A percentile compares a stretch with the other conserved stretches of the same genome.
Conservation (phyloP, 306 rosid genomes). For the Mucuna pruriens region DNA sequence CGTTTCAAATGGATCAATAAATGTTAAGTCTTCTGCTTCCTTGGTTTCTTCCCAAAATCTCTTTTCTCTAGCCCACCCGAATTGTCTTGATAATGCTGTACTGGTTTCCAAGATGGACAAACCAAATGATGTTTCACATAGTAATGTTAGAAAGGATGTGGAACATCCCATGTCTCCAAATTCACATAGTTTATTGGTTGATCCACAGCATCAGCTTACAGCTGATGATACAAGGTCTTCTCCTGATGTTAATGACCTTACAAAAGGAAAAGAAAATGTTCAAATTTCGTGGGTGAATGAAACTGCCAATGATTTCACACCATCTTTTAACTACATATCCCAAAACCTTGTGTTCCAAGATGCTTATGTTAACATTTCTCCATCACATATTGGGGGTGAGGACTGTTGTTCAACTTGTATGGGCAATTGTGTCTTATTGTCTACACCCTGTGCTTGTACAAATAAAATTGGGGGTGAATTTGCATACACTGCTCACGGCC, state of each 20-base stretch:
- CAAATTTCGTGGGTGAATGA: slow-evolving; percentile 75
- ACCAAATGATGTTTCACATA: slow-evolving; percentile 38
- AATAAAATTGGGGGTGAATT: slow-evolving; percentile 59
- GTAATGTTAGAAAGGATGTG: slow-evolving; percentile 38
- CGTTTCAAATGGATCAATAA: slow-evolving; percentile 52
- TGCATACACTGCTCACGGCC: slow-evolving; percentile 70
- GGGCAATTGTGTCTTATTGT: slow-evolving; percentile 67
- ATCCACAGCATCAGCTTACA: slow-evolving; percentile 53
- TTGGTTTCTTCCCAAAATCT: slow-evolving; percentile 45
- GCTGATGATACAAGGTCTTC: slow-evolving; percentile 61
- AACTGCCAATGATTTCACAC: slow-evolving; percentile 53
- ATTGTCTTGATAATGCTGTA: slow-evolving; percentile 38
- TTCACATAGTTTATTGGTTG: slow-evolving; percentile 56
- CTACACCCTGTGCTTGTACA: slow-evolving; percentile 75
- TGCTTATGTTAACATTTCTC: slow-evolving; percentile 64
- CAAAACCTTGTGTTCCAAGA: slow-evolving; percentile 65
- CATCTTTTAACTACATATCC: slow-evolving; percentile 71
- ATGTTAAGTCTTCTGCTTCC: slow-evolving; percentile 38
- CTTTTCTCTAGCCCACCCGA: slow-evolving; percentile 29
- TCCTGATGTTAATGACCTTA: slow-evolving; percentile 64
- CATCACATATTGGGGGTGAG: slow-evolving; percentile 60
- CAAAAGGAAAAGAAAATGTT: slow-evolving; percentile 86
- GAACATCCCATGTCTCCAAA: slow-evolving; percentile 46
- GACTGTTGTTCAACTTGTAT: slow-evolving; percentile 78
- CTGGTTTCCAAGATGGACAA: slow-evolving; percentile 29